Conservation (phyloP, 225 moss, liverwort and hornwort genomes). For the Sphagnum tenellum region DNA sequence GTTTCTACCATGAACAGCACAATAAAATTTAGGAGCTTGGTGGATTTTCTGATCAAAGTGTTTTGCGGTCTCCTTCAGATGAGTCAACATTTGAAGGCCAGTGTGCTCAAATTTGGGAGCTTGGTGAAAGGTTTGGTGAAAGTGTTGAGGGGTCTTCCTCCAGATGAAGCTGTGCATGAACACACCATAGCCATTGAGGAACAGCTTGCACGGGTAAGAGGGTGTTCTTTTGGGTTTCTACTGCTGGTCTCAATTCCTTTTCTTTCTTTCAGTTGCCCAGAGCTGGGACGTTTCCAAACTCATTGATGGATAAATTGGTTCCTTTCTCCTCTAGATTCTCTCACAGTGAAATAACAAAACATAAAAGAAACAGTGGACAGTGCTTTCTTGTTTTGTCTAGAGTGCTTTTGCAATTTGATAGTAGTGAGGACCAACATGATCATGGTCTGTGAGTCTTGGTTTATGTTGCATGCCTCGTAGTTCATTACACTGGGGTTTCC, state of each 20-base stretch:
- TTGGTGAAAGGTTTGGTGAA: constrained; percentile 35
- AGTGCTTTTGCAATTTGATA: background rate
- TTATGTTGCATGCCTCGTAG: background rate
- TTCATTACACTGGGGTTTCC: too few species aligned
- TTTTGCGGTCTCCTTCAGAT: too few species aligned
- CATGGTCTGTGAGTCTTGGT: background rate
- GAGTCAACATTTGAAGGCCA: too few species aligned
- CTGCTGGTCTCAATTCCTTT: background rate
- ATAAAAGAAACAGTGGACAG: background rate
- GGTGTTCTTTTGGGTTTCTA: too few species aligned
- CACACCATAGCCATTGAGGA: constrained; percentile 45
- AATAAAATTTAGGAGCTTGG: too few species aligned
- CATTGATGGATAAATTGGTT: background rate
- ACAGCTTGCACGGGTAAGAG: constrained; percentile 28
- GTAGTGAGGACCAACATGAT: background rate
- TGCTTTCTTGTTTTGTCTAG: background rate
- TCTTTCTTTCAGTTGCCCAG: background rate
- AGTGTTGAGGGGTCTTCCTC: constrained; percentile 36
- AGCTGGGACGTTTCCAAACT: background rate
- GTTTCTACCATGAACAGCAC: too few species aligned
- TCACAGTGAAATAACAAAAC: background rate
- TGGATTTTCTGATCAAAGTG: too few species aligned
- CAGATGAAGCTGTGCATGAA: constrained; percentile 30
- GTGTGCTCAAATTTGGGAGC: constrained; percentile 8
- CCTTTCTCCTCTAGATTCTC: background rate